These are phyloP conservation scores for Colletotrichum tanaceti DNA, from an alignment of 2,329 filamentous ascomycete species.

Conservation along the genomic window DNA sequence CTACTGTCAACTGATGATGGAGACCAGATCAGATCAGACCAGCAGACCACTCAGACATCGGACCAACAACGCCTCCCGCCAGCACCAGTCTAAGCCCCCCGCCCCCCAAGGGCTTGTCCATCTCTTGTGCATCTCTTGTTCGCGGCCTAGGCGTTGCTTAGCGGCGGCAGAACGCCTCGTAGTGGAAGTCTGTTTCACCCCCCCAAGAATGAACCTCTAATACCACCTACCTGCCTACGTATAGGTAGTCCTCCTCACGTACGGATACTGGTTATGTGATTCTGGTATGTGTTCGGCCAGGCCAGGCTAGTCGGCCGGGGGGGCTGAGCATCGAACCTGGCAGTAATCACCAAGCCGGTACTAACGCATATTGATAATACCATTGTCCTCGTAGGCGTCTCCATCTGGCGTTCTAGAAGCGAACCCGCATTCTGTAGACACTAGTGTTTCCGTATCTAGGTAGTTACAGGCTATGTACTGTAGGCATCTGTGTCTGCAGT, in stretches of 20 bases:
- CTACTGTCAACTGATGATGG: no score
- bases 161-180: conserved; percentile 7
- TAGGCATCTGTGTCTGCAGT: no score
- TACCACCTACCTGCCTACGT: no score
- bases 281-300: conserved; percentile 32
- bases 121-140: conserved; percentile 33
- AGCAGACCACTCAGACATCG: not conserved
- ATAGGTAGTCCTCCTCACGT: conserved; percentile 2
- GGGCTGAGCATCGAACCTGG: not conserved
- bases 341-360: conserved; percentile 23
- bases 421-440: no score
- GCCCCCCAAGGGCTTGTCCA: conserved; percentile 32
- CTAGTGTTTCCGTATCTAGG: no score
- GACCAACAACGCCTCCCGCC: not conserved
- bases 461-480: no score
- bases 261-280: conserved; percentile 33
- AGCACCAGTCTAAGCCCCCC: no score
- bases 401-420: conserved; percentile 37
- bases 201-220: conserved; percentile 31
- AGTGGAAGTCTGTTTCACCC: conserved; percentile 25
- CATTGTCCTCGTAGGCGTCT: conserved; percentile 10
- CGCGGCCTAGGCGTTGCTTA: conserved; percentile 23
- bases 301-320: conserved; percentile 1
- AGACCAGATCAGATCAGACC: no score
- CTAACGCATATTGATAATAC: conserved; percentile 34